These are phyloP conservation scores for Pythium oligandrum DNA, from an alignment of 352 stramenopile genomes.

Conservation along the genomic window DNA sequence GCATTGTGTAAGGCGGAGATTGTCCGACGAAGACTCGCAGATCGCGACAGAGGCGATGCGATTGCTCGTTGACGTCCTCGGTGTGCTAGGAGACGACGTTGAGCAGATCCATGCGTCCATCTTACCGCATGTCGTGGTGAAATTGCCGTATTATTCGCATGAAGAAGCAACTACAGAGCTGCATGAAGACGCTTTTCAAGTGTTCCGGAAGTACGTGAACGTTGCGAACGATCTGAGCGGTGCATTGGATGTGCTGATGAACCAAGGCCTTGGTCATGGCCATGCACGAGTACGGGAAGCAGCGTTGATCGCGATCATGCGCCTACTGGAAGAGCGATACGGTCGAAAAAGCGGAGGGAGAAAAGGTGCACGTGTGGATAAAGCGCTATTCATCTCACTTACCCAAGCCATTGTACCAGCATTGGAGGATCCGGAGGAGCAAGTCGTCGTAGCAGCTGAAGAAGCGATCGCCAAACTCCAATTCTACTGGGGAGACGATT, in stretches of 20 bases:
- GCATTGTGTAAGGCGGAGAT: slow-evolving; percentile 57
- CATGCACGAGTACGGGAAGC: slow-evolving; percentile 40
- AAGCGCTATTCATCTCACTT: slow-evolving; percentile 45
- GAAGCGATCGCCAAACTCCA: slow-evolving; percentile 63
- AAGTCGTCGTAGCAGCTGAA: slow-evolving; percentile 57
- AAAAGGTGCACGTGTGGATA: slow-evolving; percentile 27
- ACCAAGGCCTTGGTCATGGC: slow-evolving; percentile 42
- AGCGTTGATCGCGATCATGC: slow-evolving; percentile 38
- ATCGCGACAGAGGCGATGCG: slow-evolving; percentile 48
- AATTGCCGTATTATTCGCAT: slow-evolving; percentile 18
- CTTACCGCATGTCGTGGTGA: slow-evolving; percentile 56
- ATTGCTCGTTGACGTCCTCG: slow-evolving; percentile 60
- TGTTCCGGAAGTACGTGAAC: slow-evolving; percentile 61
- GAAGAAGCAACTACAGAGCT: slow-evolving; percentile 1
- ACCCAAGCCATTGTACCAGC: slow-evolving; percentile 53
- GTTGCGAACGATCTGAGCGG: slow-evolving; percentile 56
- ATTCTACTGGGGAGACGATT: slow-evolving; percentile 38
- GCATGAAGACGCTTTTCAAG: slow-evolving; percentile 51
- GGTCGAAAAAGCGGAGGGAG: background rate
- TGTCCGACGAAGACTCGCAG: slow-evolving; percentile 33
- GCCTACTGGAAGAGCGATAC: slow-evolving; percentile 55
- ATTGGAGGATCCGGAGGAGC: slow-evolving; percentile 53
- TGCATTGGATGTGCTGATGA: slow-evolving; percentile 55
- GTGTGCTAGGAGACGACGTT: slow-evolving; percentile 52
- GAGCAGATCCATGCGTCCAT: slow-evolving; percentile 69